Evolutionary conservation across 2,329 filamentous ascomycete species (phyloP).

Genomic region (Fusarium penzigii): DNA sequence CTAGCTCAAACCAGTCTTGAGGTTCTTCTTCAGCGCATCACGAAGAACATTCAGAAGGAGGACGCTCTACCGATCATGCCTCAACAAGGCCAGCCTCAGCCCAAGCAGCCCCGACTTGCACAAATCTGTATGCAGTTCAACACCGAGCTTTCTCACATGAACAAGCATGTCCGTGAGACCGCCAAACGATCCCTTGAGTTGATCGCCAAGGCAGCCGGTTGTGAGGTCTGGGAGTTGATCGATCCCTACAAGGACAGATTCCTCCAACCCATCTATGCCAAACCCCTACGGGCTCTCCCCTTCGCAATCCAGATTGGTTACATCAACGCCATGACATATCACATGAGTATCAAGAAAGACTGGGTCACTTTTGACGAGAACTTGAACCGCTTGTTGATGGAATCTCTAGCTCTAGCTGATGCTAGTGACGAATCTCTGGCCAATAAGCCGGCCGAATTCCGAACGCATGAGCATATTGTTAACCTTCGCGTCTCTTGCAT

Average conservation of each 20-base stretch:
- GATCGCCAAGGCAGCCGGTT: constrained; percentile 74
- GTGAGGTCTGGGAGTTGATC: constrained; percentile 84
- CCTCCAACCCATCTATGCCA: constrained; percentile 90
- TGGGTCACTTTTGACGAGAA: constrained; percentile 92
- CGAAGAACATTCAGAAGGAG: constrained; percentile 76
- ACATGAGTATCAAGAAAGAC: constrained; percentile 83
- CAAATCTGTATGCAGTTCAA: constrained; percentile 84
- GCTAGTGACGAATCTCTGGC: constrained; percentile 91
- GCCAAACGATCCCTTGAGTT: constrained; percentile 79
- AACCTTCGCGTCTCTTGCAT: constrained; percentile 92
- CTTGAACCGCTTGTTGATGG: constrained; percentile 85
- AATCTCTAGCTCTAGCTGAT: constrained; percentile 90
- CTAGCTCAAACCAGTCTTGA: constrained; percentile 83
- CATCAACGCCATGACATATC: constrained; percentile 96
- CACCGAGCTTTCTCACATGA: constrained; percentile 91
- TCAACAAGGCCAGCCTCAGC: constrained; percentile 45
- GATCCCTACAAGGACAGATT: constrained; percentile 88
- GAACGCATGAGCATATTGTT: constrained; percentile 93
- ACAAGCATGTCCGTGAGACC: constrained; percentile 87
- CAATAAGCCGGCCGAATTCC: constrained; percentile 89
- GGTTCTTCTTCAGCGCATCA: constrained; percentile 75
- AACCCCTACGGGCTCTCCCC: constrained; percentile 87
- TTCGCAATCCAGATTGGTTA: constrained; percentile 97
- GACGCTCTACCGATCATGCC: constrained; percentile 52
- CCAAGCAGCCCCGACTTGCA: constrained; percentile 62